Conservation (phyloP, 129 eudicot genomes). For the Flaveria robusta region DNA sequence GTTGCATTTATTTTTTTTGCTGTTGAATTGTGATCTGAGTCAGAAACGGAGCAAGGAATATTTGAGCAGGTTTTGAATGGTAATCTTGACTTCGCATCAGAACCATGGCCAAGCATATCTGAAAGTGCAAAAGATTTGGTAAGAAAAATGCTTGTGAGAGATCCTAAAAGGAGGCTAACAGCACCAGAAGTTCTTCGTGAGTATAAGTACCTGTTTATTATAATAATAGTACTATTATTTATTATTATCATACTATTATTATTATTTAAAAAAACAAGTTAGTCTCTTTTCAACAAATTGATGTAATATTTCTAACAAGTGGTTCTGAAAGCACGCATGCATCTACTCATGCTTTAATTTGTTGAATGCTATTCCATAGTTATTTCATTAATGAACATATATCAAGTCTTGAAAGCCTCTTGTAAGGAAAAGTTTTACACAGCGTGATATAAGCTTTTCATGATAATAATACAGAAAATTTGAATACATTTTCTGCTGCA, state of each 20-base stretch:
- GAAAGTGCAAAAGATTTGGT: constrained; percentile 94
- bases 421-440: constrained; percentile 7
- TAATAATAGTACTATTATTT: not conserved
- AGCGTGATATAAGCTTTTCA: not conserved
- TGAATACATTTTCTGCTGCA: not conserved
- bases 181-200: constrained; percentile 92
- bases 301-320: constrained; percentile 4
- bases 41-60: constrained; percentile 97
- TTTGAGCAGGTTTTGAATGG: constrained; percentile 95
- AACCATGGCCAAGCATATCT: constrained; percentile 96
- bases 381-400: not conserved
- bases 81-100: constrained; percentile 87
- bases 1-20: constrained; percentile 28
- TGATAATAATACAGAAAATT: not conserved
- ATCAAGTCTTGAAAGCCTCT: constrained; percentile 10
- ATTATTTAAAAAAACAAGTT: not conserved
- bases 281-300: constrained; percentile 1
- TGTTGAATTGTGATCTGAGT: constrained; percentile 36
- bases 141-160: constrained; percentile 86
- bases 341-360: constrained; percentile 4
- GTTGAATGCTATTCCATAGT: not conserved
- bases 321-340: constrained; percentile 20
- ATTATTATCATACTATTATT: not conserved
- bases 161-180: constrained; percentile 79
- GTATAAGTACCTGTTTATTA: constrained; percentile 31